Evolutionary conservation across 2,329 filamentous ascomycete genomes (phyloP).

Genomic region (Chrysoporthe deuterocubensis): DNA sequence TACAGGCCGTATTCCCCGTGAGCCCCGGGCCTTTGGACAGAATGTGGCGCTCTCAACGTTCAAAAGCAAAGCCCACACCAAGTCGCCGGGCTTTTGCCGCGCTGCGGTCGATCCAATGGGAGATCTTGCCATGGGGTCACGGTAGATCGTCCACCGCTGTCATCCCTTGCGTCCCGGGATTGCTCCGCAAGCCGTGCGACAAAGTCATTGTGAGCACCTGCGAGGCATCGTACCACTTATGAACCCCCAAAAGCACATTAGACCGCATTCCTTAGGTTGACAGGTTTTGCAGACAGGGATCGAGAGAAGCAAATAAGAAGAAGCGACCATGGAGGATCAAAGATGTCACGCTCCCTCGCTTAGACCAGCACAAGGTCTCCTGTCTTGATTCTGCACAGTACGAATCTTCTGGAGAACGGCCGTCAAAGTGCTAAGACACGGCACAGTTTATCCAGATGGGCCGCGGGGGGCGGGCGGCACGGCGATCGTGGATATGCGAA

Average conservation of each 20-base stretch:
- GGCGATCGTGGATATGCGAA: neutral
- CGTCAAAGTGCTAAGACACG: neutral
- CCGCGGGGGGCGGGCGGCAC: neutral
- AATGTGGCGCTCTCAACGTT: constrained; percentile 3
- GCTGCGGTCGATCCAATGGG: neutral
- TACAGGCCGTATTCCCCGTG: neutral
- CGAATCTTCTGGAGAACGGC: neutral
- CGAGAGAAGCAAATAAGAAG: neutral
- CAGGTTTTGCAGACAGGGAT: constrained; percentile 1
- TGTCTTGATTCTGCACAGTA: neutral
- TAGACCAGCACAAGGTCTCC: neutral
- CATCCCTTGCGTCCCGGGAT: constrained; percentile 9
- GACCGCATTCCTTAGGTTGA: neutral
- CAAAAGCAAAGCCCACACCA: neutral
- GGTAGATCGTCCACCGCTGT: constrained; percentile 3
- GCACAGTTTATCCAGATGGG: neutral
- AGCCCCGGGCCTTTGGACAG: neutral
- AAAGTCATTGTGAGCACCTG: neutral
- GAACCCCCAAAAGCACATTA: neutral
- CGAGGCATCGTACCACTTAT: neutral
- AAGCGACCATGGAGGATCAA: constrained; percentile 1
- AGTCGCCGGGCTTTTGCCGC: neutral
- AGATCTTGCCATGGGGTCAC: neutral
- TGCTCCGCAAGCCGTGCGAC: neutral
- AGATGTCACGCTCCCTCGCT: neutral